phyloP scores from a whole-genome alignment of 2,329 filamentous ascomycete genomes.

The Dothideomycetidae sp. region DNA sequence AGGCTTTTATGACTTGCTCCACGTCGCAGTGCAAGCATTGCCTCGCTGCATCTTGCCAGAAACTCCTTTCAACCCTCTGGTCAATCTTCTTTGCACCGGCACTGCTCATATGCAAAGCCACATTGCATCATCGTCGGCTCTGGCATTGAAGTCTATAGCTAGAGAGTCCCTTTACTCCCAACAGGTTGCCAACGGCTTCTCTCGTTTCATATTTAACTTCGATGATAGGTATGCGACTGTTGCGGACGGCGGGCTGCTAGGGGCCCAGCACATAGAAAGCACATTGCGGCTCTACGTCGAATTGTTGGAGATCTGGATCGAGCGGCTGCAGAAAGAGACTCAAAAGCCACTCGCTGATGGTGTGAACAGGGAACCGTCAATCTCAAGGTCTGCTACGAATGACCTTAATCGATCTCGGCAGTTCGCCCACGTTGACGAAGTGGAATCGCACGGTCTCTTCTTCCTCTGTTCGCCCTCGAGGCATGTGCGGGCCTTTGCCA shows the following conservation, averaged over 20 bases:
- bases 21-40: slow-evolving; percentile 87
- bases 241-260: slow-evolving; percentile 94
- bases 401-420: slow-evolving; percentile 51
- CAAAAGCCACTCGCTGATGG: slow-evolving; percentile 55
- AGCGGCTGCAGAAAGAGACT: slow-evolving; percentile 56
- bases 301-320: slow-evolving; percentile 90
- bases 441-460: slow-evolving; percentile 92
- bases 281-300: slow-evolving; percentile 88
- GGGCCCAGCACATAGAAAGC: slow-evolving; percentile 84
- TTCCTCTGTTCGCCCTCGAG: slow-evolving; percentile 94
- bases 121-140: slow-evolving; percentile 81
- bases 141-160: slow-evolving; percentile 89
- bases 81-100: slow-evolving; percentile 89
- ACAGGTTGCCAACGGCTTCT: slow-evolving; percentile 91
- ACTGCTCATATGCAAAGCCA: slow-evolving; percentile 89
- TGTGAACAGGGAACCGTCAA: slow-evolving; percentile 49
- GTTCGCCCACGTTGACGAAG: slow-evolving; percentile 87
- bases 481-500: slow-evolving; percentile 74
- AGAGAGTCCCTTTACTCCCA: slow-evolving; percentile 74
- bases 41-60: slow-evolving; percentile 85
- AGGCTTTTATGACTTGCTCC: slow-evolving; percentile 86
- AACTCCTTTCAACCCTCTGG: slow-evolving; percentile 82
- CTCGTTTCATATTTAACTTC: slow-evolving; percentile 96
- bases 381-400: slow-evolving; percentile 34
- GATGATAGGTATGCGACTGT: slow-evolving; percentile 95